Evolutionary conservation across 2,329 filamentous ascomycete species (phyloP).

Genomic region (Cercospora zeina): DNA sequence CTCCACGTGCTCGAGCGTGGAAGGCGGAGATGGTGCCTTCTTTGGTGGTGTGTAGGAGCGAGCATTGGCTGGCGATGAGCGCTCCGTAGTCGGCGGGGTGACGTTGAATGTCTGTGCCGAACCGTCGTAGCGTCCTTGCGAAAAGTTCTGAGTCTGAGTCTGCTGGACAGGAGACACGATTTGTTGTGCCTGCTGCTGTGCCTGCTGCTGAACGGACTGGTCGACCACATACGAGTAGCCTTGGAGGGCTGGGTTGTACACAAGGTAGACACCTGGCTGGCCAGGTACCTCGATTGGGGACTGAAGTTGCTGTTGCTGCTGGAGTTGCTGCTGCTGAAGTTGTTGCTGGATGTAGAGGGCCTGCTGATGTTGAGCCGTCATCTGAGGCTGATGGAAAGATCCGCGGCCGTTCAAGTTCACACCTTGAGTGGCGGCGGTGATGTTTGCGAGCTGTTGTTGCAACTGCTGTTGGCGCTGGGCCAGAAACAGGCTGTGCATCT

Average conservation of each 20-base stretch:
- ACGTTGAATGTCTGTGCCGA: slow-evolving; percentile 66
- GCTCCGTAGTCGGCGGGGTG: slow-evolving; percentile 67
- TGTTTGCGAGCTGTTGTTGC: slow-evolving; percentile 84
- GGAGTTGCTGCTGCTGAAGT: slow-evolving; percentile 50
- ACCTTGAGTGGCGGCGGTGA: slow-evolving; percentile 77
- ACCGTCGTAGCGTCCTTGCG: slow-evolving; percentile 29
- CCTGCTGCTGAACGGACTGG: slow-evolving; percentile 57
- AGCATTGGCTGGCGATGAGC: slow-evolving; percentile 52
- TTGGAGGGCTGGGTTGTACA: slow-evolving; percentile 83
- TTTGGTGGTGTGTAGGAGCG: slow-evolving; percentile 67
- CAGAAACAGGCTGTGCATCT: slow-evolving; percentile 88
- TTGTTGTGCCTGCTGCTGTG: slow-evolving; percentile 44
- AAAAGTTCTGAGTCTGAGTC: slow-evolving; percentile 32
- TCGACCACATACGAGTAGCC: slow-evolving; percentile 81
- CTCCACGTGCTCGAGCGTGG: slow-evolving; percentile 57
- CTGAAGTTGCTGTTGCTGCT: slow-evolving; percentile 59
- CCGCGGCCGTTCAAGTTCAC: slow-evolving; percentile 61
- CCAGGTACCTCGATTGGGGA: slow-evolving; percentile 65
- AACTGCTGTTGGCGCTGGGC: slow-evolving; percentile 93
- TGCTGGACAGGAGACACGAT: slow-evolving; percentile 38
- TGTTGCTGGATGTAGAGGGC: slow-evolving; percentile 66
- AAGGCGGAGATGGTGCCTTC: slow-evolving; percentile 65
- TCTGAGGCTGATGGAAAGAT: slow-evolving; percentile 33
- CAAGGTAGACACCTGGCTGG: slow-evolving; percentile 75
- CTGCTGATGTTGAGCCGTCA: slow-evolving; percentile 57